These are phyloP conservation scores for Myochromella boudieri DNA, from an alignment of 768 basidiomycete species.

Conservation along the genomic window DNA sequence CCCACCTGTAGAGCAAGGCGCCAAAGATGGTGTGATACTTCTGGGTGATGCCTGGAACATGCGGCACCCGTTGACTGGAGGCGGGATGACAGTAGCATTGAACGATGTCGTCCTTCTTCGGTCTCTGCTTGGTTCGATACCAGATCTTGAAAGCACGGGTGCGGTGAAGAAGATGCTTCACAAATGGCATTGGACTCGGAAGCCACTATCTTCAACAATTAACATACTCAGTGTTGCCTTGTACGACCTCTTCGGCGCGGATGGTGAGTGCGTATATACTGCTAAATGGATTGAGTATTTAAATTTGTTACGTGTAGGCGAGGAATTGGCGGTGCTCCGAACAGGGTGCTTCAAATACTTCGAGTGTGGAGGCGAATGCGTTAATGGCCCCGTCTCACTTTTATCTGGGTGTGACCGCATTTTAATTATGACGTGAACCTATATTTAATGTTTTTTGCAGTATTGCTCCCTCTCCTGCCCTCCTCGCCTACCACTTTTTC, in stretches of 20 bases:
- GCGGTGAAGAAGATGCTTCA: constrained; percentile 52
- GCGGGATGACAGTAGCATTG: constrained; percentile 97
- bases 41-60: constrained; percentile 98
- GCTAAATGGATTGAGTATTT: neutral
- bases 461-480: constrained; percentile 72
- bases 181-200: constrained; percentile 85
- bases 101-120: constrained; percentile 79
- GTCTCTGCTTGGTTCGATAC: constrained; percentile 52
- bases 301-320: constrained; percentile 37
- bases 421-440: neutral
- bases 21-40: constrained; percentile 74
- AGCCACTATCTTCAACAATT: constrained; percentile 79
- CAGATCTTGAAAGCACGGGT: constrained; percentile 48
- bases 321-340: constrained; percentile 60
- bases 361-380: constrained; percentile 85
- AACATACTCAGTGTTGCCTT: constrained; percentile 93
- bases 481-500: constrained; percentile 93
- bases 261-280: constrained; percentile 55
- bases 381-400: constrained; percentile 86
- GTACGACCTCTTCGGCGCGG: constrained; percentile 93
- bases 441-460: constrained; percentile 36
- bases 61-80: constrained; percentile 97
- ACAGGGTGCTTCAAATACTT: constrained; percentile 98
- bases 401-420: constrained; percentile 70
- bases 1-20: constrained; percentile 72